A percentile compares a stretch with the other conserved stretches of the same genome.
Evolutionary conservation across 2,329 filamentous ascomycete species (phyloP).

Genomic region (Aspergillus alliaceus): DNA sequence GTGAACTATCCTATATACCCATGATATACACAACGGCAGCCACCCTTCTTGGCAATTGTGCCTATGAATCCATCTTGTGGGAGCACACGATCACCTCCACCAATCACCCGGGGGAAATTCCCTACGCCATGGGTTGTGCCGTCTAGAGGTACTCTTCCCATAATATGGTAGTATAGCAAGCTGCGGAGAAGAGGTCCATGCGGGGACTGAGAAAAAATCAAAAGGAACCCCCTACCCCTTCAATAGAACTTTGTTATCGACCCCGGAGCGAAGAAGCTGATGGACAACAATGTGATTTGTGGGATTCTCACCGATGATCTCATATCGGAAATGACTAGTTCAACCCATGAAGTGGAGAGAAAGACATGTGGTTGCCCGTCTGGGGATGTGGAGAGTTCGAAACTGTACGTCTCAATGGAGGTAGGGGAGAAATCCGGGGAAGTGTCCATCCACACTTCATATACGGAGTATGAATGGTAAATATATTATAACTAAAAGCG

Average conservation of each 20-base stretch:
- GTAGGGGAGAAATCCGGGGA: not conserved
- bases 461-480: not conserved
- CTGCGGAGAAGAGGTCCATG: not conserved
- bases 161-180: no score
- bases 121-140: not conserved
- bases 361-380: not conserved
- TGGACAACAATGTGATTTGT: not conserved
- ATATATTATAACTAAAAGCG: no score
- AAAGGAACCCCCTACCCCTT: not conserved
- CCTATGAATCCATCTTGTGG: not conserved
- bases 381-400: not conserved
- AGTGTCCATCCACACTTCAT: not conserved
- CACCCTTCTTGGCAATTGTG: not conserved
- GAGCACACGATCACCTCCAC: not conserved
- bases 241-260: not conserved
- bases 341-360: not conserved
- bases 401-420: not conserved
- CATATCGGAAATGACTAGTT: not conserved
- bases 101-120: not conserved
- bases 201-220: not conserved
- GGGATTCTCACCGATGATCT: not conserved
- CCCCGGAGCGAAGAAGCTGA: not conserved
- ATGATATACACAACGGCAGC: not conserved
- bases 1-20: not conserved
- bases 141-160: not conserved